Conservation (phyloP, 2,329 filamentous ascomycete genomes). For the Colletotrichum sp. region DNA sequence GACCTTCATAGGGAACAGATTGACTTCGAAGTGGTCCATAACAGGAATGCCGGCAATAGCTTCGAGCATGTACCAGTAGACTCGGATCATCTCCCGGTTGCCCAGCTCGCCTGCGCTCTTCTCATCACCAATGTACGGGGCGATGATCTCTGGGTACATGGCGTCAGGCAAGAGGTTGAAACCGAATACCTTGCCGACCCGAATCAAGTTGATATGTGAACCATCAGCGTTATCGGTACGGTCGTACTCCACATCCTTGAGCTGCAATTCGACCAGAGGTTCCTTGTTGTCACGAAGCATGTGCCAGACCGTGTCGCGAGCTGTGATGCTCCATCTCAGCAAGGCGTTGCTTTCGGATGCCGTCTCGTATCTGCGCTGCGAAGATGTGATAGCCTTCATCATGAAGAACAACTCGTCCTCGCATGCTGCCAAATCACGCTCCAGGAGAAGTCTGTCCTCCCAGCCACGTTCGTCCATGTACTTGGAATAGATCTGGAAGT, state of each 20-base stretch:
- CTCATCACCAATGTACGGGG: conserved; percentile 79
- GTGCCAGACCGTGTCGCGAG: conserved; percentile 96
- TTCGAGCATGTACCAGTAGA: conserved; percentile 98
- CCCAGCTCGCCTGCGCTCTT: conserved; percentile 55
- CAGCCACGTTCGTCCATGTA: conserved; percentile 88
- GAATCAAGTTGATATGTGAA: conserved; percentile 91
- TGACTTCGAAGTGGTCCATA: conserved; percentile 95
- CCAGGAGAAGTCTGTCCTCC: conserved; percentile 87
- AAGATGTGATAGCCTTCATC: conserved; percentile 99
- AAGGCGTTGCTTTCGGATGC: conserved; percentile 77
- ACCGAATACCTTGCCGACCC: conserved; percentile 86
- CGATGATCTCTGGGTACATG: conserved; percentile 94
- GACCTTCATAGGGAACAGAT: conserved; percentile 89
- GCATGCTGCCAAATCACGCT: conserved; percentile 85
- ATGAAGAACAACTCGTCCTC: conserved; percentile 99
- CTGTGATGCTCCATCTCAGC: conserved; percentile 91
- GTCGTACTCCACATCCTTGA: conserved; percentile 90
- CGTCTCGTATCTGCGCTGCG: conserved; percentile 83
- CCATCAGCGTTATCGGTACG: conserved; percentile 97
- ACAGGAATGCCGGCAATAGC: conserved; percentile 97
- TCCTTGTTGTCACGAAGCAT: conserved; percentile 86
- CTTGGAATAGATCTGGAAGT: conserved; percentile 92
- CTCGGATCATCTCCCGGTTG: conserved; percentile 83
- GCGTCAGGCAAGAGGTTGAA: conserved; percentile 90
- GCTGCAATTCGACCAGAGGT: conserved; percentile 89